Evolutionary conservation across 129 eudicot genomes (phyloP).

Genomic region (Deinandra increscens): DNA sequence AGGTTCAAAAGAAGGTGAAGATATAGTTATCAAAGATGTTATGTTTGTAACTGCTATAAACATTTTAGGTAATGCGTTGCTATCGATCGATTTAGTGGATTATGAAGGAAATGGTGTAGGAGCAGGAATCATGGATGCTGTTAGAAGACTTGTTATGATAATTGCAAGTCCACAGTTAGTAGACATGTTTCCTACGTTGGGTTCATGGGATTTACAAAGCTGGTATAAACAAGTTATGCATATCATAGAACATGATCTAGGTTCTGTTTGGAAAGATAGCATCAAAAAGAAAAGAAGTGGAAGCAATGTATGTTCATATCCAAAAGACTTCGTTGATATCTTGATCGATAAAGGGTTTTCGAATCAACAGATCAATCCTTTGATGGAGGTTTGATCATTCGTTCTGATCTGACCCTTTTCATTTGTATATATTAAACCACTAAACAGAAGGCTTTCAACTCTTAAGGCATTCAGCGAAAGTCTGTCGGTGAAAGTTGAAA

Average conservation of each 20-base stretch:
- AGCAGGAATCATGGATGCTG: neutral
- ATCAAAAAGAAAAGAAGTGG: slow-evolving; percentile 20
- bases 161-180: slow-evolving; percentile 25
- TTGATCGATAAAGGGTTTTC: slow-evolving; percentile 34
- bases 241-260: slow-evolving; percentile 5
- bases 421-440: no score
- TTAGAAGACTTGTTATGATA: slow-evolving; percentile 25
- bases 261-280: slow-evolving; percentile 31
- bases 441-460: no score
- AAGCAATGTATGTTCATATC: neutral
- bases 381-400: slow-evolving; percentile 27
- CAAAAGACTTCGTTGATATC: slow-evolving; percentile 25
- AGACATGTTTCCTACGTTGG: slow-evolving; percentile 37
- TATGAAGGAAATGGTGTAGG: slow-evolving; percentile 29
- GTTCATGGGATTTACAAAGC: slow-evolving; percentile 34
- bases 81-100: slow-evolving; percentile 38
- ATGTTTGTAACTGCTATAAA: slow-evolving; percentile 34
- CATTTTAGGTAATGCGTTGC: slow-evolving; percentile 25
- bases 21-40: slow-evolving; percentile 23
- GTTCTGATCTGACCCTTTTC: no score
- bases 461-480: no score
- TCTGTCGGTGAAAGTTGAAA: no score
- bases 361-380: slow-evolving; percentile 27
- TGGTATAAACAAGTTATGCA: slow-evolving; percentile 29
- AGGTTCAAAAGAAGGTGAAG: slow-evolving; percentile 26